phyloP scores from a whole-genome alignment of 768 basidiomycete genomes.

The Boletus subcaerulescens region DNA sequence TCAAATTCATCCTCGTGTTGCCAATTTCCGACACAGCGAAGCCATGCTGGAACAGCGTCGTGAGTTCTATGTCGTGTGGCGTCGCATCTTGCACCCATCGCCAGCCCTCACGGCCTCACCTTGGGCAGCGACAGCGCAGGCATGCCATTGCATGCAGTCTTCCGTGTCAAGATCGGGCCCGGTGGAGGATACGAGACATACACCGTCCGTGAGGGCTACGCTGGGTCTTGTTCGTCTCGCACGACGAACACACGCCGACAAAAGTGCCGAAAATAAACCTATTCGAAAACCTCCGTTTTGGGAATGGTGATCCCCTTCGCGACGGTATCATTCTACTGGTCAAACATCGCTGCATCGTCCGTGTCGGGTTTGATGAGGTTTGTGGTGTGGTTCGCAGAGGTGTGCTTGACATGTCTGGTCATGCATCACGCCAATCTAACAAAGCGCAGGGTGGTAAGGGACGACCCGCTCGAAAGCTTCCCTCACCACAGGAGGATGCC shows the following conservation, averaged over 20 bases:
- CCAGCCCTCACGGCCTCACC: slow-evolving; percentile 92
- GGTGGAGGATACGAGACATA: slow-evolving; percentile 89
- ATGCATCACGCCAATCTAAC: background rate
- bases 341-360: slow-evolving; percentile 89
- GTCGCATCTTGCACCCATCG: too few species aligned
- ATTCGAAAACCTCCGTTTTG: slow-evolving; percentile 76
- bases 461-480: slow-evolving; percentile 85
- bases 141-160: slow-evolving; percentile 91
- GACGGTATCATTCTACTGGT: slow-evolving; percentile 68
- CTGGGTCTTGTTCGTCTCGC: slow-evolving; percentile 81
- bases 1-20: background rate
- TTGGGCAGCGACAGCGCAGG: slow-evolving; percentile 98
- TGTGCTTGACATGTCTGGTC: slow-evolving; percentile 30
- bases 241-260: slow-evolving; percentile 13
- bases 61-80: too few species aligned
- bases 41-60: too few species aligned
- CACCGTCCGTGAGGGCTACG: slow-evolving; percentile 97
- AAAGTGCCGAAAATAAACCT: slow-evolving; percentile 38
- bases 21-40: background rate
- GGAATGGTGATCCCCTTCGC: slow-evolving; percentile 71
- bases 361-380: slow-evolving; percentile 98
- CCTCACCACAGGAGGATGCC: slow-evolving; percentile 82
- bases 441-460: slow-evolving; percentile 84
- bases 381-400: slow-evolving; percentile 89
- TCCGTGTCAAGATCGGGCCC: slow-evolving; percentile 67